phyloP scores from a whole-genome alignment of 805 yeast genomes.

The Lachancea lanzarotensis region DNA sequence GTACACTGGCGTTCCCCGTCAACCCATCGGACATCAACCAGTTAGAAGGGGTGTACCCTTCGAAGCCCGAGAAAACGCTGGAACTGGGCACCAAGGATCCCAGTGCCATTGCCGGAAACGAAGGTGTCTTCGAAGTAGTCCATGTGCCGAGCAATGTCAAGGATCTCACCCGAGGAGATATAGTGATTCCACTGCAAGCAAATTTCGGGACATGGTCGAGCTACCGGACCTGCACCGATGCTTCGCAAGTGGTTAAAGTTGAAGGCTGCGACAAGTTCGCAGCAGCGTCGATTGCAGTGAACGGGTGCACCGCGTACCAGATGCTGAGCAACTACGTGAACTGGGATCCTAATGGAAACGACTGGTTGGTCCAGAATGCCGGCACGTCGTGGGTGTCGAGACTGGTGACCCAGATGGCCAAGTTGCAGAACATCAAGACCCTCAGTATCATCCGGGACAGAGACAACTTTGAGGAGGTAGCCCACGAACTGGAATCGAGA shows the following conservation, averaged over 20 bases:
- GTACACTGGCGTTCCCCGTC: conserved; percentile 73
- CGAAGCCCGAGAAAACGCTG: conserved; percentile 51
- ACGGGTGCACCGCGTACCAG: conserved; percentile 88
- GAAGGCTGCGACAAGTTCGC: conserved; percentile 45
- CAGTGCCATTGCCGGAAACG: conserved; percentile 86
- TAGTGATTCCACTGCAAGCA: conserved; percentile 74
- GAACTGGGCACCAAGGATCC: conserved; percentile 57
- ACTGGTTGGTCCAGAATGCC: conserved; percentile 95
- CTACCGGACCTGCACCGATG: conserved; percentile 55
- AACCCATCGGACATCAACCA: conserved; percentile 90
- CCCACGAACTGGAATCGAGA: conserved; percentile 43
- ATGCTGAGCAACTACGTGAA: conserved; percentile 62
- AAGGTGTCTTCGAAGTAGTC: conserved; percentile 84
- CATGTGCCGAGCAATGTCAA: conserved; percentile 53
- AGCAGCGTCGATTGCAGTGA: conserved; percentile 88
- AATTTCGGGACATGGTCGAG: conserved; percentile 91
- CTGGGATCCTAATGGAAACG: conserved; percentile 33
- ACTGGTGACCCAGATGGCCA: conserved; percentile 83
- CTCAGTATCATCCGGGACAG: conserved; percentile 85
- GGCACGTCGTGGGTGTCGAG: conserved; percentile 95
- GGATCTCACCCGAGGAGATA: conserved; percentile 61
- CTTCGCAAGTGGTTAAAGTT: conserved; percentile 49
- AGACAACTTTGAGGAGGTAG: conserved; percentile 60
- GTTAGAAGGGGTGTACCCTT: conserved; percentile 77
- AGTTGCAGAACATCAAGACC: conserved; percentile 70